Evolutionary conservation across 1,139 yeast genomes (phyloP).

Genomic region (Entelexis paramagnoliae): DNA sequence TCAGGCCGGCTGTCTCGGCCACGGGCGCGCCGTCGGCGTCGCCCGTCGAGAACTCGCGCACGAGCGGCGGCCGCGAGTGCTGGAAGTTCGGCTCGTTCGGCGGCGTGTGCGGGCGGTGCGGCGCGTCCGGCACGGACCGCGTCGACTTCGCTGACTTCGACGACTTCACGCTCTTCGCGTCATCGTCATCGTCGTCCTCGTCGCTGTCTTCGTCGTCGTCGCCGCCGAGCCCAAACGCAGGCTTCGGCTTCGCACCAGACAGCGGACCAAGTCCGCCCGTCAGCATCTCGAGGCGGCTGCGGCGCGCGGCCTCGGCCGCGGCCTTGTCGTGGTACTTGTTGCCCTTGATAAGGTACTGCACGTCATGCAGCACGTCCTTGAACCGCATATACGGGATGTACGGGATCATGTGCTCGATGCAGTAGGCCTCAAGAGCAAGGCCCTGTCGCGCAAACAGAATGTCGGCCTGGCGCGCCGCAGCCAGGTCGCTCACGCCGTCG

Average conservation of each 20-base stretch:
- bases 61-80: conserved; percentile 12
- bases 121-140: background rate
- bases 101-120: conserved; percentile 19
- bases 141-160: background rate
- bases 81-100: conserved; percentile 15
- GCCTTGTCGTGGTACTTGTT: conserved; percentile 29
- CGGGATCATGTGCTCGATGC: conserved; percentile 35
- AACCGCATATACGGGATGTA: conserved; percentile 38
- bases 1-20: background rate
- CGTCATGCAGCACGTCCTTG: conserved; percentile 34
- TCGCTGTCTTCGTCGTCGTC: conserved; percentile 15
- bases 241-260: conserved; percentile 11
- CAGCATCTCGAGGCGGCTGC: conserved; percentile 21
- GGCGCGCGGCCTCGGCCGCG: conserved; percentile 22
- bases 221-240: conserved; percentile 16
- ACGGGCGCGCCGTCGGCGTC: conserved; percentile 8
- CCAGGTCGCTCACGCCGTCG: conserved; percentile 39
- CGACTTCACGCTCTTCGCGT: background rate
- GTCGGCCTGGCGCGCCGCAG: conserved; percentile 40
- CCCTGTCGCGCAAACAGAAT: conserved; percentile 38
- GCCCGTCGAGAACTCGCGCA: conserved; percentile 16
- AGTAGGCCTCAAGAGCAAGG: conserved; percentile 36
- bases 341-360: conserved; percentile 29
- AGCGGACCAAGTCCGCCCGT: conserved; percentile 23
- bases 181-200: conserved; percentile 6